Evolutionary conservation across 75 land plant species (phyloP).

Genomic region (Cupressus sempervirens): DNA sequence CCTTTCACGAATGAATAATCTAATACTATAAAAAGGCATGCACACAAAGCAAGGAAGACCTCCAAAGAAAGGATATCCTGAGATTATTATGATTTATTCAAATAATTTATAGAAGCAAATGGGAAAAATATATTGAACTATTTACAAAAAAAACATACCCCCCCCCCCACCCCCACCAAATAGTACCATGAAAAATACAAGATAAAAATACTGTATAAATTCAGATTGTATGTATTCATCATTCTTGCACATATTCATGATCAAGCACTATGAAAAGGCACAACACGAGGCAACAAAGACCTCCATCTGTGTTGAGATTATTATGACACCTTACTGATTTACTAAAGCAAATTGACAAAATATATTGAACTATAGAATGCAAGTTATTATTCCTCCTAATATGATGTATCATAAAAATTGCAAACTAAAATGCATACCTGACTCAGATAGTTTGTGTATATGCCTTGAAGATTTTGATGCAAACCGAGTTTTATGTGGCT

Average conservation of each 20-base stretch:
- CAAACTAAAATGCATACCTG: slow-evolving; percentile 20
- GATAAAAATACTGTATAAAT: neutral
- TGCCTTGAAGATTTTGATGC: slow-evolving; percentile 80
- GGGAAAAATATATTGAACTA: neutral
- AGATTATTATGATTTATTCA: neutral
- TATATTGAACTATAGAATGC: neutral
- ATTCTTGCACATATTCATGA: neutral
- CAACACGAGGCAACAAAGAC: neutral
- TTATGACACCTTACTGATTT: neutral
- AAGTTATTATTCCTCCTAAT: neutral
- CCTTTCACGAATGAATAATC: neutral
- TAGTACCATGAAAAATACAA: neutral
- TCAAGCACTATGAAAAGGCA: neutral
- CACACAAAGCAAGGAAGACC: neutral
- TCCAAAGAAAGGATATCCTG: neutral
- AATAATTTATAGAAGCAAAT: neutral
- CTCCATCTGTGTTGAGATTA: neutral
- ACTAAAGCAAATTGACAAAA: neutral
- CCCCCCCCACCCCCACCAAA: too few relatives aligned
- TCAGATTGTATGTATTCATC: neutral
- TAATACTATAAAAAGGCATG: neutral
- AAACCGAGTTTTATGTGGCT: slow-evolving; percentile 87
- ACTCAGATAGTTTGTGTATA: slow-evolving; percentile 46
- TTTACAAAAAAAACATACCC: neutral
- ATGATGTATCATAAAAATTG: neutral